phyloP scores from a whole-genome alignment of 164 flowering plant species.

The Aristolochia fimbriata region DNA sequence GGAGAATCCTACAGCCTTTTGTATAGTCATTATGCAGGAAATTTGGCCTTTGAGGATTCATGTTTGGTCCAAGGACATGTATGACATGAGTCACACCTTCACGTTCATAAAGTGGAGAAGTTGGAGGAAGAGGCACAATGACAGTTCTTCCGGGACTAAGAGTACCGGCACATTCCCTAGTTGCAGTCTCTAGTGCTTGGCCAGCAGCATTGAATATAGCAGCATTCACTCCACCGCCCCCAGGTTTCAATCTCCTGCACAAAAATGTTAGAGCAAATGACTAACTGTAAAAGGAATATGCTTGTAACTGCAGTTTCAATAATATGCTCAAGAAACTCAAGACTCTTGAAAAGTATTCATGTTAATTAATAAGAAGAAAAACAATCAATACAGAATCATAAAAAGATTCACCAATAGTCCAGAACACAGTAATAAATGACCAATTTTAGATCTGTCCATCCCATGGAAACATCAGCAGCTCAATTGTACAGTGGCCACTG shows the following conservation, averaged over 20 bases:
- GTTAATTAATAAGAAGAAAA: too few species aligned
- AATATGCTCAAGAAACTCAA: too few species aligned
- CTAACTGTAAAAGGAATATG: too few species aligned
- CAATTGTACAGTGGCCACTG: too few species aligned
- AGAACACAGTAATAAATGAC: too few species aligned
- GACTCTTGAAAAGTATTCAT: too few species aligned
- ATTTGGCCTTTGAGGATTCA: conserved; percentile 88
- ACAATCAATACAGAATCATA: too few species aligned
- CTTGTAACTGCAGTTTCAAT: too few species aligned
- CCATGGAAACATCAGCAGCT: too few species aligned
- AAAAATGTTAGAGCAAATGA: too few species aligned
- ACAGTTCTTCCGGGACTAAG: conserved; percentile 70
- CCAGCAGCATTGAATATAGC: conserved; percentile 90
- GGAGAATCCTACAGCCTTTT: conserved; percentile 66
- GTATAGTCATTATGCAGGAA: conserved; percentile 59
- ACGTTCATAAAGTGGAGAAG: conserved; percentile 51
- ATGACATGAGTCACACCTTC: conserved; percentile 97
- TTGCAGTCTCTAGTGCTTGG: conserved; percentile 57
- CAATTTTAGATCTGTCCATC: too few species aligned
- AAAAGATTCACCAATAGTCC: too few species aligned
- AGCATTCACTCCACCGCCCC: conserved; percentile 98
- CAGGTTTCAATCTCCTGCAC: conserved; percentile 85
- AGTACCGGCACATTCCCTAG: conserved; percentile 55
- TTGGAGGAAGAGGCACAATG: conserved; percentile 65
- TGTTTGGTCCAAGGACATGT: conserved; percentile 96